phyloP scores from a whole-genome alignment of 306 rosid genomes.

The Vigna hirtella region DNA sequence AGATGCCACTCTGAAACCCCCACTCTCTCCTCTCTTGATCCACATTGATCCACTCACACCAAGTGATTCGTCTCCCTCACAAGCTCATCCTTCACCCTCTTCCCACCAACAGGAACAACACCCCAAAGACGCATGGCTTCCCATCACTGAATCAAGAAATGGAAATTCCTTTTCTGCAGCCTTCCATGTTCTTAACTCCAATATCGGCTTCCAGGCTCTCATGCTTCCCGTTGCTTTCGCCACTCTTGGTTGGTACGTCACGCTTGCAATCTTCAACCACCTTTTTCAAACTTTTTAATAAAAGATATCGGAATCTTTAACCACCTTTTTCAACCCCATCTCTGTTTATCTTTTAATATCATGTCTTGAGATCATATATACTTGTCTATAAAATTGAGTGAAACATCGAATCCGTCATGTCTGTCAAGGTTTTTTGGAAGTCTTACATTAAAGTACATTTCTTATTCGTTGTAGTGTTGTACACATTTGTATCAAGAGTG shows the following conservation, averaged over 20 bases:
- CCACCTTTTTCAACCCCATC: not conserved
- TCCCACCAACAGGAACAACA: not conserved
- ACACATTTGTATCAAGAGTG: no score
- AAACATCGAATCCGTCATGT: no score
- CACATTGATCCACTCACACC: constrained; percentile 5
- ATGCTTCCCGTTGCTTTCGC: constrained; percentile 66
- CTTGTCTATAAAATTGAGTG: no score
- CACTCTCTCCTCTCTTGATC: constrained; percentile 22
- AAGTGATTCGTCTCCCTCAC: not conserved
- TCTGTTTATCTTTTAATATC: no score
- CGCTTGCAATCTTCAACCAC: not conserved
- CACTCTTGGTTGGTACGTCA: constrained; percentile 74
- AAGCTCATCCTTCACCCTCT: not conserved
- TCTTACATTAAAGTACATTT: no score
- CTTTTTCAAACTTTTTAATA: not conserved
- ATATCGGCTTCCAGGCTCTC: constrained; percentile 68
- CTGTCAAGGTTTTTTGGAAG: no score
- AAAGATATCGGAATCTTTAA: no score
- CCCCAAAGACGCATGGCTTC: constrained; percentile 67
- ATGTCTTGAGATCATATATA: no score
- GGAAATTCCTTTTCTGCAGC: constrained; percentile 55
- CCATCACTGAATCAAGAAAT: constrained; percentile 65
- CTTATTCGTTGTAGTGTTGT: not conserved
- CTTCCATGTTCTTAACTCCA: constrained; percentile 59
- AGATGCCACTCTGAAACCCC: constrained; percentile 8